phyloP scores from a whole-genome alignment of 306 rosid species.

The Fagus sylvatica region DNA sequence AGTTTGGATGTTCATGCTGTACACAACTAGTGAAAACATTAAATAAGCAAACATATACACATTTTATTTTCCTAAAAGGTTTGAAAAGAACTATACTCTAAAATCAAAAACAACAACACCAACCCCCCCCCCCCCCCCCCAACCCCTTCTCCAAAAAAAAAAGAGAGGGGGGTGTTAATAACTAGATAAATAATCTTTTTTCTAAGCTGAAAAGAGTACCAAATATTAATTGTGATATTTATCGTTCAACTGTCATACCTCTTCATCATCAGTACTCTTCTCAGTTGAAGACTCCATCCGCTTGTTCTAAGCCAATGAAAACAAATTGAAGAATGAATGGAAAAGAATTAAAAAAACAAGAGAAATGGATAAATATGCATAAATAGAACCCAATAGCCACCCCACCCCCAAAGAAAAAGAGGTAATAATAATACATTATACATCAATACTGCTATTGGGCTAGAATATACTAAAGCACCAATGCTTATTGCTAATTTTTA shows the following conservation, averaged over 20 bases:
- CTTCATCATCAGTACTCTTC: conserved; percentile 47
- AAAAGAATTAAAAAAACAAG: not conserved
- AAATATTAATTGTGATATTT: conserved; percentile 14
- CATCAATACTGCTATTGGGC: not conserved
- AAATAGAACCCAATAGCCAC: conserved; percentile 12
- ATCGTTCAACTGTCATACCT: conserved; percentile 45
- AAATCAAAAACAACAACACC: too few species aligned
- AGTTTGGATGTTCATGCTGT: not conserved
- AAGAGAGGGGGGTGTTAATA: not conserved
- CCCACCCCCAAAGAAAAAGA: not conserved
- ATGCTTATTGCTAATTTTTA: not conserved
- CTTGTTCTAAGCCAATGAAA: conserved; percentile 55
- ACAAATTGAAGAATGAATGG: conserved; percentile 10
- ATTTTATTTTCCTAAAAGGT: not conserved
- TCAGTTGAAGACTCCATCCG: conserved; percentile 49
- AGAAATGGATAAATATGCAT: not conserved
- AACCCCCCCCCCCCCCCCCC: too few species aligned
- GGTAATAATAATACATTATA: not conserved
- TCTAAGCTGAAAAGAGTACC: not conserved
- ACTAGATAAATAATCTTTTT: not conserved
- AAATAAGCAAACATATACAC: not conserved
- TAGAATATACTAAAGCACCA: not conserved
- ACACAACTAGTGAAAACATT: not conserved
- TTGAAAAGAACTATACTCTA: not conserved
- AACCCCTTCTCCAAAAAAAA: not conserved